Conservation (phyloP, 768 basidiomycete species). For the Panus rudis region DNA sequence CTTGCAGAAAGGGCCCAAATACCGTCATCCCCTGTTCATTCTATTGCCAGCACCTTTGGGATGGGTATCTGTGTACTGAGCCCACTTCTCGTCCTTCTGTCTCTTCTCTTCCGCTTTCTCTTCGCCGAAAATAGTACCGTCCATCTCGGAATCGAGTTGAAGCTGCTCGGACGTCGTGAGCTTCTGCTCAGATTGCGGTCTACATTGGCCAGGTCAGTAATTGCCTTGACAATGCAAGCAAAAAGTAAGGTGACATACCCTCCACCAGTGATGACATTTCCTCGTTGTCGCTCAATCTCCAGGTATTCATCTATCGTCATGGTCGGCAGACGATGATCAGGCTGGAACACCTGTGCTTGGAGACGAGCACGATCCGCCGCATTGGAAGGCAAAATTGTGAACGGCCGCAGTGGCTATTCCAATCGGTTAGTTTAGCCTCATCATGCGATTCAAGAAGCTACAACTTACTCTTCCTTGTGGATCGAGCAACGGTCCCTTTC, state of each 20-base stretch:
- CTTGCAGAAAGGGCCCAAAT: too few relatives aligned
- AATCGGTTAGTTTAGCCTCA: too few relatives aligned
- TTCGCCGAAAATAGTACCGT: slow-evolving; percentile 65
- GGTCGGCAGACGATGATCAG: slow-evolving; percentile 79
- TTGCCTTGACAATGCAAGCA: not conserved
- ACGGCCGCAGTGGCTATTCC: slow-evolving; percentile 76
- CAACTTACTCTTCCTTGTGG: slow-evolving; percentile 61
- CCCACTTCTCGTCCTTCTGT: slow-evolving; percentile 88
- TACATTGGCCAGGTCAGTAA: slow-evolving; percentile 22
- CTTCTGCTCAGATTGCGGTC: slow-evolving; percentile 56
- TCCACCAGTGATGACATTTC: slow-evolving; percentile 83
- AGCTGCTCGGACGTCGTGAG: slow-evolving; percentile 77
- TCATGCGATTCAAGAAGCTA: slow-evolving; percentile 8
- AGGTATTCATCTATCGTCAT: slow-evolving; percentile 97
- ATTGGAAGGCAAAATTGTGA: slow-evolving; percentile 82
- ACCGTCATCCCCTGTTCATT: slow-evolving; percentile 81
- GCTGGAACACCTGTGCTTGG: slow-evolving; percentile 76
- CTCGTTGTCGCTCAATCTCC: slow-evolving; percentile 73
- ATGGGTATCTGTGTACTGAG: slow-evolving; percentile 77
- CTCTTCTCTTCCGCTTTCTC: slow-evolving; percentile 70
- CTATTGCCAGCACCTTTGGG: slow-evolving; percentile 93
- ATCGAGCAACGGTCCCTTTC: slow-evolving; percentile 65
- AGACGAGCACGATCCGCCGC: slow-evolving; percentile 62
- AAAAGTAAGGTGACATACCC: slow-evolving; percentile 50
- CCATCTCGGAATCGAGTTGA: slow-evolving; percentile 73